Conservation (phyloP, 2,329 filamentous ascomycete genomes). For the Colletotrichum cuscutae region DNA sequence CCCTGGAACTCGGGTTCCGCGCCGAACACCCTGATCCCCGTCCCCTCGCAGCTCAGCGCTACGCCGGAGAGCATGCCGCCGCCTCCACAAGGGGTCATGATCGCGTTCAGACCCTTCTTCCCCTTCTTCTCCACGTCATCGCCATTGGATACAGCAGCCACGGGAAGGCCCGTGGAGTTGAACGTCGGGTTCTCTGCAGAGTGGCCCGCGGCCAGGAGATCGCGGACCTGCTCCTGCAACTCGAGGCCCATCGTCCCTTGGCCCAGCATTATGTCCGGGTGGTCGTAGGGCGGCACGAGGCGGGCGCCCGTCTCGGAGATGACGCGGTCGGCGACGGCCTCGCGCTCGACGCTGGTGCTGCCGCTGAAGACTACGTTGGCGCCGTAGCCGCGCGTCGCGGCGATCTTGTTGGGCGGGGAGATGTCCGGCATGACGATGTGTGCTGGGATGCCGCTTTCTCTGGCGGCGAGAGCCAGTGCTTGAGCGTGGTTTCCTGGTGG, state of each 20-base stretch:
- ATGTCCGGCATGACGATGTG: constrained; percentile 95
- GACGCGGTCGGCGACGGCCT: constrained; percentile 78
- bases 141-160: neutral
- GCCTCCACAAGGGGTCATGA: constrained; percentile 87
- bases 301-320: constrained; percentile 78
- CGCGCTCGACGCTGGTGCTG: constrained; percentile 81
- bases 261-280: constrained; percentile 90
- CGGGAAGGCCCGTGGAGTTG: constrained; percentile 12
- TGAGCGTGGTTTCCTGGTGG: constrained; percentile 89
- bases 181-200: constrained; percentile 25
- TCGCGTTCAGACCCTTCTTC: constrained; percentile 66
- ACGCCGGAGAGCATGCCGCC: constrained; percentile 89
- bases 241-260: constrained; percentile 93
- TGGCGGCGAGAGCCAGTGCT: constrained; percentile 87
- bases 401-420: constrained; percentile 85
- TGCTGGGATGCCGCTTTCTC: constrained; percentile 77
- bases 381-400: constrained; percentile 81
- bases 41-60: constrained; percentile 79
- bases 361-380: constrained; percentile 85
- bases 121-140: constrained; percentile 10
- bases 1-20: constrained; percentile 86
- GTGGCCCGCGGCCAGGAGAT: constrained; percentile 54
- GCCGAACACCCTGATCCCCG: constrained; percentile 82
- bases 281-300: constrained; percentile 90
- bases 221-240: constrained; percentile 76